Evolutionary conservation across 2,329 filamentous ascomycete genomes (phyloP), one percentile per base, ranked within the genome.

Genomic region (Trichoderma harzianum): DNA sequence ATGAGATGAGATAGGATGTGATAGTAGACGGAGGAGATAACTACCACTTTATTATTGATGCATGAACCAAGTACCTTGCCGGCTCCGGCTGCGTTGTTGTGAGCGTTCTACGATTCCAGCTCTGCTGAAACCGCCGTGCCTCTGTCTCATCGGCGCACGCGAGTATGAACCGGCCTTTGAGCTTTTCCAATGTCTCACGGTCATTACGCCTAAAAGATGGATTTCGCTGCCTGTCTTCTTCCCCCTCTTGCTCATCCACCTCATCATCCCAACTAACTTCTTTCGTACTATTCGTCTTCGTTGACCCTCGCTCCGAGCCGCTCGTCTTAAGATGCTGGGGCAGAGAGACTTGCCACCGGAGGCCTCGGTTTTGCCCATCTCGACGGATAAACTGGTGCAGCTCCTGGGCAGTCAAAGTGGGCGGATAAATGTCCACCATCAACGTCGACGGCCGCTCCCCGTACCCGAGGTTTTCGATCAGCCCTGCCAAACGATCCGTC

Each of bases 51-150:
- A 81, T 76, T 74, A 76, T 78, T 68, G 80, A 80, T 67, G 75
- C 78, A 73, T 78, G 75, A 65, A 80, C 72, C 69, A 76, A 51
- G 58, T 76, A 78, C 70, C 72, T 75, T n/a, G 34, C 63, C 34
- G 26, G 60, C 18, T 69, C 28, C 2, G 71, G 68, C 21, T 74
- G 69, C 7, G 61, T 73, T 26, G 69, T 74, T 7, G 74, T 73
- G 6, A 83, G 67, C 61, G 75, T 76, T 30, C 79, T 79, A 64
- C 79, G 77, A 68, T 84, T 83, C 83, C 83, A 84, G 63, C 74
- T 74, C n/a, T 83, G 79, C 58, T 83, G 79, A 71, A 84, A 84
- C 16, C 82, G 78, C 73, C 80, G 77, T 2, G 82, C 83, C 57
- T 82, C 79, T 24, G 73, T 72, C 3, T 78, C 76, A 36, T 77